phyloP scores from a whole-genome alignment of 2,329 filamentous ascomycete species.

The Penicillium sp. region DNA sequence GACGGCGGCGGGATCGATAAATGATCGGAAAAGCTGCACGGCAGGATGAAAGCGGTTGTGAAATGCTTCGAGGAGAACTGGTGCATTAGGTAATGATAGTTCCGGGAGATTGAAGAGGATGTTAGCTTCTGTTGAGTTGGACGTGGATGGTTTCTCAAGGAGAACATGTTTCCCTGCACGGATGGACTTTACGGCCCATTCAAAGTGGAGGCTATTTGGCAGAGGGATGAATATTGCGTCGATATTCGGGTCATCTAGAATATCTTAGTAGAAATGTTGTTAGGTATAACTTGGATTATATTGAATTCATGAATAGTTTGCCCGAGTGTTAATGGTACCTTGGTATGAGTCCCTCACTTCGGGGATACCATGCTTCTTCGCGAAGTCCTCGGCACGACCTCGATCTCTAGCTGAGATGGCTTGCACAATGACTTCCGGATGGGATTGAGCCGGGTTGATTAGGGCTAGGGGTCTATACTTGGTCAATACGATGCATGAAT shows the following conservation, averaged over 20 bases:
- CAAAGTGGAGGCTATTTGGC: slow-evolving; percentile 38
- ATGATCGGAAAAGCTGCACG: no score
- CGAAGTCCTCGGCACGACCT: slow-evolving; percentile 50
- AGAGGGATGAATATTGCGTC: slow-evolving; percentile 48
- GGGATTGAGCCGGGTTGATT: slow-evolving; percentile 53
- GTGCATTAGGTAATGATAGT: no score
- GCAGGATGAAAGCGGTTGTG: no score
- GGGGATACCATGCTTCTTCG: slow-evolving; percentile 55
- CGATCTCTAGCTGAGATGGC: slow-evolving; percentile 56
- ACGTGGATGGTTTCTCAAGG: slow-evolving; percentile 55
- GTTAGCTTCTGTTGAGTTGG: slow-evolving; percentile 31
- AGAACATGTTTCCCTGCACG: slow-evolving; percentile 57
- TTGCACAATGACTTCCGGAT: slow-evolving; percentile 56
- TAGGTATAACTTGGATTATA: no score
- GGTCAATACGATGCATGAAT: no score
- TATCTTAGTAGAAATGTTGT: no score
- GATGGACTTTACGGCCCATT: slow-evolving; percentile 54
- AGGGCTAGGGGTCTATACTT: slow-evolving; percentile 20
- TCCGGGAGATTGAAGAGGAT: no score
- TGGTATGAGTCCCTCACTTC: slow-evolving; percentile 52
- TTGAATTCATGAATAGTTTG: no score
- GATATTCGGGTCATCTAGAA: no score
- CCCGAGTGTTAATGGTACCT: slow-evolving; percentile 21
- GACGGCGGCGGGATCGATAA: slow-evolving; percentile 17
- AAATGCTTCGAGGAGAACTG: no score